phyloP scores from a whole-genome alignment of 2,329 filamentous ascomycete species.

The Leptosphaerulina australis region DNA sequence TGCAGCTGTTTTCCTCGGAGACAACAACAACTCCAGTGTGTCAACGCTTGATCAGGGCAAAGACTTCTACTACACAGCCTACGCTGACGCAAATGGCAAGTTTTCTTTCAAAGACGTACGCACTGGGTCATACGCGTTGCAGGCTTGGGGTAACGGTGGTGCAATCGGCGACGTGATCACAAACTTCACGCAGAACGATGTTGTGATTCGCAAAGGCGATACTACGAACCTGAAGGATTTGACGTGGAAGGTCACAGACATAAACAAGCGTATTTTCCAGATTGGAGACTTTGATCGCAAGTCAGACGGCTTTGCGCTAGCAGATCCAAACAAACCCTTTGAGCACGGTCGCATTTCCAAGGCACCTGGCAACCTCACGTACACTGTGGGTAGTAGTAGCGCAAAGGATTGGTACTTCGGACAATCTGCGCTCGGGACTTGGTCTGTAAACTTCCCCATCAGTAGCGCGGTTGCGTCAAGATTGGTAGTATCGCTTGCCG shows the following conservation, averaged over 20 bases:
- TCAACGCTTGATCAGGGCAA: constrained; percentile 57
- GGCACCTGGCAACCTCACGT: constrained; percentile 56
- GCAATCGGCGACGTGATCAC: constrained; percentile 55
- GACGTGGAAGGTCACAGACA: constrained; percentile 50
- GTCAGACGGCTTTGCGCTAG: constrained; percentile 51
- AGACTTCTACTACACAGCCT: constrained; percentile 58
- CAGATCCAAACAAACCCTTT: constrained; percentile 51
- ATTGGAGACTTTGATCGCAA: constrained; percentile 58
- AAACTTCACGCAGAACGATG: constrained; percentile 51
- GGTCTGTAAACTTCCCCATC: constrained; percentile 46
- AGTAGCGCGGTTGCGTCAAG: constrained; percentile 35
- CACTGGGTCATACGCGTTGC: constrained; percentile 54
- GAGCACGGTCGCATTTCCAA: constrained; percentile 54
- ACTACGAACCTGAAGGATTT: constrained; percentile 50
- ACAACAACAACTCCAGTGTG: constrained; percentile 53
- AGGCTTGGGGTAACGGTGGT: constrained; percentile 59
- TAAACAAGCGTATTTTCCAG: constrained; percentile 54
- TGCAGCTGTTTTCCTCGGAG: constrained; percentile 59
- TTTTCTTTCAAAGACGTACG: constrained; percentile 56
- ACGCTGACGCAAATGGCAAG: constrained; percentile 52
- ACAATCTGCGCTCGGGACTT: constrained; percentile 48
- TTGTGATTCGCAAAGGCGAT: constrained; percentile 47
- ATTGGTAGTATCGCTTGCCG: constrained; percentile 54
- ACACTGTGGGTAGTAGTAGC: constrained; percentile 48
- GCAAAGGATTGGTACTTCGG: constrained; percentile 58